Percentiles rank a stretch among this genome's conserved stretches.
phyloP scores from a whole-genome alignment of 1,139 yeast genomes.

The Scheffersomyces quercinus region DNA sequence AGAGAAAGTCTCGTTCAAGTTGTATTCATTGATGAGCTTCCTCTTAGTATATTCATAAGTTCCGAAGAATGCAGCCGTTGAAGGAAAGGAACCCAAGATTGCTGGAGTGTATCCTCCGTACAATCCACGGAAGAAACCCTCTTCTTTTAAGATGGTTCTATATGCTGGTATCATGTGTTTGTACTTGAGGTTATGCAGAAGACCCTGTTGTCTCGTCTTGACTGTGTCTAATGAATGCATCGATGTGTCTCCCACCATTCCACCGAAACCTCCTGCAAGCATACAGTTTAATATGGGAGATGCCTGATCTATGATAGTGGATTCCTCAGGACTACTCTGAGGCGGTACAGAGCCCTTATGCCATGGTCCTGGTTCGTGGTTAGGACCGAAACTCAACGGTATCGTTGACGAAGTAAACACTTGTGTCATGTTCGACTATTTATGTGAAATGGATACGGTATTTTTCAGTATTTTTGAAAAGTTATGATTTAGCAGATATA shows the following conservation, averaged over 20 bases:
- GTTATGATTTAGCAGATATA: too few relatives aligned
- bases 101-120: constrained; percentile 95
- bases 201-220: constrained; percentile 95
- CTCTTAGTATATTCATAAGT: constrained; percentile 85
- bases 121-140: constrained; percentile 81
- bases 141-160: constrained; percentile 69
- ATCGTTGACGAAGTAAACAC: constrained; percentile 43
- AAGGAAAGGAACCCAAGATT: constrained; percentile 86
- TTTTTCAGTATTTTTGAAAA: too few relatives aligned
- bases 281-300: constrained; percentile 64
- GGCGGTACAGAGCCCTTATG: constrained; percentile 5
- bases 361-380: constrained; percentile 15
- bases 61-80: constrained; percentile 89
- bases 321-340: constrained; percentile 1
- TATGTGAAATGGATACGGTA: too few relatives aligned
- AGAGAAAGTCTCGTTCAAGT: constrained; percentile 76
- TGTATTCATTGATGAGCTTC: constrained; percentile 58
- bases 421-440: constrained; percentile 25
- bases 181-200: constrained; percentile 68
- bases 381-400: constrained; percentile 39
- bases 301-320: constrained; percentile 5
- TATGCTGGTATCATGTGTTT: constrained; percentile 69
- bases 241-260: constrained; percentile 85
- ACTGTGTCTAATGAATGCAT: constrained; percentile 98
- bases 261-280: constrained; percentile 94